These are phyloP conservation scores for Ogataea methanolica DNA, from an alignment of 805 yeast species.

Conservation along the genomic window DNA sequence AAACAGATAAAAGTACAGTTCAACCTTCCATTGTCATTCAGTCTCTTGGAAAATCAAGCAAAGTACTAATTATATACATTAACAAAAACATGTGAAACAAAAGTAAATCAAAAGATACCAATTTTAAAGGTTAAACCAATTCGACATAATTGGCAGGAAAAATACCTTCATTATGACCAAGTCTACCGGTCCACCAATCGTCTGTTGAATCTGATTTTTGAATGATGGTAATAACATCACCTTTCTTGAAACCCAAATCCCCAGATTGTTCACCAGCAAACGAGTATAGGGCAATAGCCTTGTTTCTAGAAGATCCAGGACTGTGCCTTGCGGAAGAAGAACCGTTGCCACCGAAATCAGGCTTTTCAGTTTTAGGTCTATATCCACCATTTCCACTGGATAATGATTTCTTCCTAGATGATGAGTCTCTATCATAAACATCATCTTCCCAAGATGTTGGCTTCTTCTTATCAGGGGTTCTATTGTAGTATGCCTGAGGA, in stretches of 20 bases:
- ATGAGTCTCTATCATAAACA: constrained; percentile 54
- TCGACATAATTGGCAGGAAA: constrained; percentile 98
- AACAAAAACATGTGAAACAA: neutral
- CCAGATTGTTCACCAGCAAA: constrained; percentile 94
- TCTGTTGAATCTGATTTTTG: constrained; percentile 85
- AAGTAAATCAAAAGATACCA: neutral
- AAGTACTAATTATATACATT: neutral
- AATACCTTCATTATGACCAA: constrained; percentile 80
- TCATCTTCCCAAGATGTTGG: constrained; percentile 82
- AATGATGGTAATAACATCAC: constrained; percentile 83
- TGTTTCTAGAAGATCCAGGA: constrained; percentile 43
- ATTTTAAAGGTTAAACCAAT: constrained; percentile 38
- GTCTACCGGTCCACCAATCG: constrained; percentile 98
- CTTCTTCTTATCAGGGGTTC: constrained; percentile 13
- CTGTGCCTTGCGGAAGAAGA: constrained; percentile 26
- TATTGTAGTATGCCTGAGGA: constrained; percentile 23
- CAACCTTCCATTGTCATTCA: too few species aligned
- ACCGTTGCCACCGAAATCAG: constrained; percentile 28
- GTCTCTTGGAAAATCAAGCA: too few species aligned
- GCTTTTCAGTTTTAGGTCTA: constrained; percentile 30
- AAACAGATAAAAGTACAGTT: too few species aligned
- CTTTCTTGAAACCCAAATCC: constrained; percentile 88
- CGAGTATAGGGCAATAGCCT: constrained; percentile 85
- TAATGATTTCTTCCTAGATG: constrained; percentile 7
- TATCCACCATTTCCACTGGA: constrained; percentile 24